Percentiles rank a stretch among this genome's conserved stretches.
These are phyloP conservation scores for Aspergillus asperescens DNA, from an alignment of 495 filamentous ascomycete species.

Conservation along the genomic window DNA sequence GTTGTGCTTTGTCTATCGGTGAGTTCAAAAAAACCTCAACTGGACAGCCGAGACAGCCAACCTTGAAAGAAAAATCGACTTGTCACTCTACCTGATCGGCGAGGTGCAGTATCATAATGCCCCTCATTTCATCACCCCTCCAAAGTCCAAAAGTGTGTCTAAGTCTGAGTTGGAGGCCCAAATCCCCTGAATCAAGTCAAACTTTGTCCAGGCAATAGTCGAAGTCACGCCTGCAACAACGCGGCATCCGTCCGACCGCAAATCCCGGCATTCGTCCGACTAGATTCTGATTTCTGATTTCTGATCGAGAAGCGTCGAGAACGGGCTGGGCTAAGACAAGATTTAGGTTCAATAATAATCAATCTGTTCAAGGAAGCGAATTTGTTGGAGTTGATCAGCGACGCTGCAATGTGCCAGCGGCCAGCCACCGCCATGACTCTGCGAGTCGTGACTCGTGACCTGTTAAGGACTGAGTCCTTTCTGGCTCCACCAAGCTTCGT, in stretches of 20 bases:
- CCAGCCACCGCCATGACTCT: conserved; percentile 4
- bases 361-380: background rate
- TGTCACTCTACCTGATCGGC: conserved; percentile 4
- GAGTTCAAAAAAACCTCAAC: background rate
- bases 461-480: background rate
- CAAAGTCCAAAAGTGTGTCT: background rate
- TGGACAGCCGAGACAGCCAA: background rate
- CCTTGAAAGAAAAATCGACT: background rate
- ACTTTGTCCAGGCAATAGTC: background rate
- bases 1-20: too few relatives aligned
- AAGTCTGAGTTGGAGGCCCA: background rate
- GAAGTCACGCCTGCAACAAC: background rate
- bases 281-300: background rate
- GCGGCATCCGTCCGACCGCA: conserved; percentile 2
- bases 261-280: background rate
- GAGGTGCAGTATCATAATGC: background rate
- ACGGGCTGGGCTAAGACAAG: too few relatives aligned
- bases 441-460: background rate
- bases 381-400: conserved; percentile 5
- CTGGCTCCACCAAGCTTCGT: background rate
- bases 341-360: conserved; percentile 5
- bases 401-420: background rate
- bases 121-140: background rate
- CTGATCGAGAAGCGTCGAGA: background rate
- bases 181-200: conserved; percentile 3